These are phyloP conservation scores for Suhomyces xylopsoci DNA, from an alignment of 805 yeast genomes.

Conservation along the genomic window DNA sequence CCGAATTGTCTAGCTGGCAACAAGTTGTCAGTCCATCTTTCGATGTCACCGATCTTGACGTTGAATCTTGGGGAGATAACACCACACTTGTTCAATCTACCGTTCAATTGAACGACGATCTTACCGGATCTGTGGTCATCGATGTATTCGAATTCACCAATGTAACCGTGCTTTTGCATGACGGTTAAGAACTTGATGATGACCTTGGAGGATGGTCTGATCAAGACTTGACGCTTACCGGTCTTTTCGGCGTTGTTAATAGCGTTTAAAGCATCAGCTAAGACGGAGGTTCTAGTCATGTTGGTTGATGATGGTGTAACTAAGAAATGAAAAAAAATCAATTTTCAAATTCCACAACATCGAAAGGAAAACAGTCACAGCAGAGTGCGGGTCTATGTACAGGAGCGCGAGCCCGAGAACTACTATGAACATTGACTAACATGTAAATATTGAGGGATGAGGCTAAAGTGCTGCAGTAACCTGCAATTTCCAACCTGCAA, in stretches of 20 bases:
- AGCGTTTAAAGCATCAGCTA: constrained; percentile 36
- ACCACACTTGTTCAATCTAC: constrained; percentile 90
- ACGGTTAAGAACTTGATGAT: constrained; percentile 31
- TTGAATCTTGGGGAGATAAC: constrained; percentile 98
- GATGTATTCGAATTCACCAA: constrained; percentile 35
- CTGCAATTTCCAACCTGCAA: constrained; percentile 3
- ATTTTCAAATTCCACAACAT: constrained; percentile 1
- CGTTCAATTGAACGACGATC: constrained; percentile 34
- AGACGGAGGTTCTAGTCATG: constrained; percentile 35
- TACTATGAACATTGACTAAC: neutral
- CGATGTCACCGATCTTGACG: constrained; percentile 91
- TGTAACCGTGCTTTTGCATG: constrained; percentile 36
- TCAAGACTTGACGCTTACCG: constrained; percentile 36
- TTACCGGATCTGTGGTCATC: constrained; percentile 38
- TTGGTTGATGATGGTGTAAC: constrained; percentile 7
- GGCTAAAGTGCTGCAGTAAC: neutral
- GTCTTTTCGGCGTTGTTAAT: constrained; percentile 37
- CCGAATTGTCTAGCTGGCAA: constrained; percentile 99
- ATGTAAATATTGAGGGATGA: neutral
- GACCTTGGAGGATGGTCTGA: constrained; percentile 36
- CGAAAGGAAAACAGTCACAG: constrained; percentile 7
- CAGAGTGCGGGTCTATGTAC: neutral
- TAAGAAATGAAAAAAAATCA: constrained; percentile 5
- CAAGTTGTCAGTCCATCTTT: constrained; percentile 98
- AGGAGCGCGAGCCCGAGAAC: neutral